phyloP scores from a whole-genome alignment of 176 grass and related monocot species.

The Musa acuminata region DNA sequence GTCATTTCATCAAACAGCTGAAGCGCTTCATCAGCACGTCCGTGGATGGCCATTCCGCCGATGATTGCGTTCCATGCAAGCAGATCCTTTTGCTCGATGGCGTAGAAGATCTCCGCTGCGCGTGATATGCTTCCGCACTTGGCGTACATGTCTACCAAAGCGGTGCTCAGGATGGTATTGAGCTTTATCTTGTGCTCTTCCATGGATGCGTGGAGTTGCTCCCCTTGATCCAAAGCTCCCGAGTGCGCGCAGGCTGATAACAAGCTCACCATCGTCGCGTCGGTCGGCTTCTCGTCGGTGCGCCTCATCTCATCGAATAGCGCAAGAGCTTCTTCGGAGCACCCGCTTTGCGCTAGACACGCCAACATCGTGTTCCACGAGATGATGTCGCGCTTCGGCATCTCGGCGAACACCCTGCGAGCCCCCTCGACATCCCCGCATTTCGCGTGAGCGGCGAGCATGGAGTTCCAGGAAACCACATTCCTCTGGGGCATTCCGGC shows the following conservation, averaged over 20 bases:
- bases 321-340: neutral
- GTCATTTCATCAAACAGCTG: neutral
- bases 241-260: neutral
- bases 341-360: neutral
- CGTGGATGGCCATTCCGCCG: neutral
- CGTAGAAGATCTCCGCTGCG: neutral
- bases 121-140: neutral
- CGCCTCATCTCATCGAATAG: neutral
- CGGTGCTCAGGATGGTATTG: neutral
- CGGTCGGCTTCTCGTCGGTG: neutral
- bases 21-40: neutral
- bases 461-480: conserved; percentile 11
- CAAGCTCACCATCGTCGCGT: conserved; percentile 2
- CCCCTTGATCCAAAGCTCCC: neutral
- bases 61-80: neutral
- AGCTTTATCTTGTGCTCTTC: neutral
- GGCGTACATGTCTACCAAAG: conserved; percentile 1
- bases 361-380: conserved; percentile 11
- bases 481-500: neutral
- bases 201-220: neutral
- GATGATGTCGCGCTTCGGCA: neutral
- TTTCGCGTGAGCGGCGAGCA: neutral
- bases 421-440: neutral
- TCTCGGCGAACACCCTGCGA: neutral
- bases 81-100: neutral